Conservation (phyloP, 2,329 filamentous ascomycete genomes). For the Monosporascus sp. region DNA sequence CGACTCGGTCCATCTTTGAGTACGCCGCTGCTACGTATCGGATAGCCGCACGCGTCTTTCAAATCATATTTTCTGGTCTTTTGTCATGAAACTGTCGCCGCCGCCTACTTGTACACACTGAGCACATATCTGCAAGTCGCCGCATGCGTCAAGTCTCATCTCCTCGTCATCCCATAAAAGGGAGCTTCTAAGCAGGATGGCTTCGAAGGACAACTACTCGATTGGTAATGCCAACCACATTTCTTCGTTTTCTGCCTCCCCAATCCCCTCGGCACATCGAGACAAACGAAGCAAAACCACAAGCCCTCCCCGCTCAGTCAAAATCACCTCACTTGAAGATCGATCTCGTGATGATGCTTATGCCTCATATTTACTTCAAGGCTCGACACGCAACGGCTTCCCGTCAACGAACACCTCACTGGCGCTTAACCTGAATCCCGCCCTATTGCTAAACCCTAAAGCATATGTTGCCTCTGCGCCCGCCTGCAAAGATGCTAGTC, state of each 20-base stretch:
- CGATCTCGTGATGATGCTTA: slow-evolving; percentile 17
- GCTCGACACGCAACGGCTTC: slow-evolving; percentile 19
- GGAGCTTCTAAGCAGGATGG: slow-evolving; percentile 22
- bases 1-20: neutral
- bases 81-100: slow-evolving; percentile 12
- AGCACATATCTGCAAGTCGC: slow-evolving; percentile 12
- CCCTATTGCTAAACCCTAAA: slow-evolving; percentile 36
- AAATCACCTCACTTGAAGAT: slow-evolving; percentile 5
- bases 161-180: slow-evolving; percentile 3
- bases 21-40: neutral
- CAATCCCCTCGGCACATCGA: neutral
- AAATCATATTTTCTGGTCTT: slow-evolving; percentile 2
- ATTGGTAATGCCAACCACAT: slow-evolving; percentile 23
- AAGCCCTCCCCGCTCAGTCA: neutral
- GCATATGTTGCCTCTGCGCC: slow-evolving; percentile 18
- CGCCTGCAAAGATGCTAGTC: slow-evolving; percentile 8
- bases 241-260: neutral
- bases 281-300: slow-evolving; percentile 4
- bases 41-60: too few relatives aligned
- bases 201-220: slow-evolving; percentile 23
- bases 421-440: slow-evolving; percentile 33
- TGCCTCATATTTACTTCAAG: slow-evolving; percentile 13
- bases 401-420: slow-evolving; percentile 10
- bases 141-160: slow-evolving; percentile 1
- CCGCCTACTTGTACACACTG: neutral